phyloP scores from a whole-genome alignment of 768 basidiomycete species.

The Hortiboletus campestris region DNA sequence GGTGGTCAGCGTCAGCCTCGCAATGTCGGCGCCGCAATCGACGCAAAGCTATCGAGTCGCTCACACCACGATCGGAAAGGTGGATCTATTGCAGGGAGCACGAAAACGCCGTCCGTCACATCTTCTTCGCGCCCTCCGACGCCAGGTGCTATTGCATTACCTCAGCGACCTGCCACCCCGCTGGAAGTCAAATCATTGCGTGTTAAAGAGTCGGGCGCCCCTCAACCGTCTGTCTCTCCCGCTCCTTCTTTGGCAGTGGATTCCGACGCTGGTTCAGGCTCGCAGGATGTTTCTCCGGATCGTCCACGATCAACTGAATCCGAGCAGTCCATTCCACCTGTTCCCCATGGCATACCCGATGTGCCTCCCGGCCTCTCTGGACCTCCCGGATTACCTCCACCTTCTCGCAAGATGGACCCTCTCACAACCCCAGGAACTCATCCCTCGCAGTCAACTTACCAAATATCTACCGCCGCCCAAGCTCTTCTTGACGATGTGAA shows the following conservation, averaged over 20 bases:
- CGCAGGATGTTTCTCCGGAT: slow-evolving; percentile 43
- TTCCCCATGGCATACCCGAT: slow-evolving; percentile 52
- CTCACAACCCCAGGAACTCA: slow-evolving; percentile 43
- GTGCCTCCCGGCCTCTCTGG: slow-evolving; percentile 60
- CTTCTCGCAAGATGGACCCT: slow-evolving; percentile 50
- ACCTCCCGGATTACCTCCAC: slow-evolving; percentile 47
- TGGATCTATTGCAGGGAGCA: slow-evolving; percentile 30
- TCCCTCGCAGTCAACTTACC: slow-evolving; percentile 58
- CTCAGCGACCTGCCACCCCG: slow-evolving; percentile 46
- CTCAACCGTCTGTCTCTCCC: slow-evolving; percentile 38
- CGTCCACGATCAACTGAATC: slow-evolving; percentile 43
- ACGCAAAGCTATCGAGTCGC: slow-evolving; percentile 37
- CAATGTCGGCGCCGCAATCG: slow-evolving; percentile 32
- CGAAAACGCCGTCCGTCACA: slow-evolving; percentile 46
- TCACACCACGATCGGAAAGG: slow-evolving; percentile 44
- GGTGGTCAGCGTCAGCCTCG: slow-evolving; percentile 50
- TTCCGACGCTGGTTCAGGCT: slow-evolving; percentile 46
- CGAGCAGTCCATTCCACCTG: slow-evolving; percentile 34
- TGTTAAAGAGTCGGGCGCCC: slow-evolving; percentile 43
- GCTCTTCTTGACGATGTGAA: slow-evolving; percentile 83
- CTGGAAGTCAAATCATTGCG: slow-evolving; percentile 40
- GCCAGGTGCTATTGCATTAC: slow-evolving; percentile 39
- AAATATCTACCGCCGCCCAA: slow-evolving; percentile 83
- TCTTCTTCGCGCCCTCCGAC: slow-evolving; percentile 60
- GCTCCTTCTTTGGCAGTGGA: slow-evolving; percentile 49